Evolutionary conservation across 768 basidiomycete species (phyloP), one percentile per base, ranked within the genome.

Genomic region (Kwoniella botswanensis): DNA sequence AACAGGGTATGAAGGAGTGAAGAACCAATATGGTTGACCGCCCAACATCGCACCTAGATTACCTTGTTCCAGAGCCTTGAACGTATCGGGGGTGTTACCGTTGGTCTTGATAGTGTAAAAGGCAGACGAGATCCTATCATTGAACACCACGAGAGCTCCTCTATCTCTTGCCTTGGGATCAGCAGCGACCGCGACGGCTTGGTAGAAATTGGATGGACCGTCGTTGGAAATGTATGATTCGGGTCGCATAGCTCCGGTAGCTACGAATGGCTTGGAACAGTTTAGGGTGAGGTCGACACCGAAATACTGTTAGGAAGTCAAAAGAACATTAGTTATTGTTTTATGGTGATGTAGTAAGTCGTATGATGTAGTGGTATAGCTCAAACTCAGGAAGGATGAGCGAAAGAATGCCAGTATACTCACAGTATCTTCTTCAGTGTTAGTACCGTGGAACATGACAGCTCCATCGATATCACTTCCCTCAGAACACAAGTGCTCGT

Each of bases 191-290:
- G 74, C 72, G n/a, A 81, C 76, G 4, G 81, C 82, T 50, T 78
- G 69, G 26, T 79, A 72, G 41, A 82, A 72, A 68, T 82, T 81
- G 18, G 73, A 74, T 4, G 80, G 77, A 17, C 79, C 79, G 54
- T 80, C 76, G 18, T 73, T 76, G 2, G 76, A 79, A 63, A 82
- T 77, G 29, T 80, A 81, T 0, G 79, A 77, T 1, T 75, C 66
- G 0, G 84, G 84, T 6, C 84, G 71, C 84, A 84, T 84, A 0
- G 82, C 73, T 2, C 82, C 83, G 22, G 81, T 80, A 10, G 82
- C 59, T 11, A 83, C 79, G 60, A 83, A 76, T 0, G 84, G 80
- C 62, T 79, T 77, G 29, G 64, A 55, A 68, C 82, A 81, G 57
- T 75, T 75, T 46, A 84, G 61, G 3, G 80, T 82, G 17, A 78